These are phyloP conservation scores for Lentinula novae-zelandiae DNA, from an alignment of 1,284 basidiomycete genomes.

Conservation along the genomic window DNA sequence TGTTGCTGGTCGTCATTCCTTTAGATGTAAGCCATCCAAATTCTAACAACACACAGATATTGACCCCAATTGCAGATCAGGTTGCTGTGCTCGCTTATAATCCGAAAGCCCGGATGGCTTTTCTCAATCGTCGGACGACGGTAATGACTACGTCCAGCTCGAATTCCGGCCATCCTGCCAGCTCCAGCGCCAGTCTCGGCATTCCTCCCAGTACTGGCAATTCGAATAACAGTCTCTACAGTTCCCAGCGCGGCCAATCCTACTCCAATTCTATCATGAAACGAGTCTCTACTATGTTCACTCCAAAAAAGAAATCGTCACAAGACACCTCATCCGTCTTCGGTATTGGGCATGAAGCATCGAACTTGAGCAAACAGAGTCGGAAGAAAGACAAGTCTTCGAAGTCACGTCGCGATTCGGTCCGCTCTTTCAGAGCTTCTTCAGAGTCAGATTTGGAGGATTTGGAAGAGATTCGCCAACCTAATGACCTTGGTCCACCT, in stretches of 20 bases:
- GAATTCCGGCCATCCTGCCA: background rate
- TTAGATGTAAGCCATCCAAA: background rate
- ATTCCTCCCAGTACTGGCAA: background rate
- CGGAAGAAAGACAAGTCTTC: background rate
- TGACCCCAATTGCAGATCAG: background rate
- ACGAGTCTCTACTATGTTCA: slow-evolving; percentile 13
- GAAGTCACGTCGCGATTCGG: background rate
- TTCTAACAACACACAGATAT: background rate
- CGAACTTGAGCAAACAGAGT: background rate
- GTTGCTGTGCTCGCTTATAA: background rate
- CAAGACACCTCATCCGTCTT: background rate
- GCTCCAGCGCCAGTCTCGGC: background rate
- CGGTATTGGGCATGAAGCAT: background rate
- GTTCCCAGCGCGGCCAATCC: background rate
- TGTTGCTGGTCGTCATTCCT: background rate
- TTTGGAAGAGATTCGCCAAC: slow-evolving; percentile 11
- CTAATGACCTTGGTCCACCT: slow-evolving; percentile 11
- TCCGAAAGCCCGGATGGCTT: background rate
- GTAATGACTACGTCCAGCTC: background rate
- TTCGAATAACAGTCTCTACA: background rate
- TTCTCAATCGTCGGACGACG: background rate
- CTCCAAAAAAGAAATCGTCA: slow-evolving; percentile 8
- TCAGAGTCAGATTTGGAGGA: slow-evolving; percentile 7
- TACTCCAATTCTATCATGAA: slow-evolving; percentile 7
- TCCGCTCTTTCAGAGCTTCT: background rate